phyloP scores from a whole-genome alignment of 768 basidiomycete genomes.

The Omphalotus guepiniiformis region DNA sequence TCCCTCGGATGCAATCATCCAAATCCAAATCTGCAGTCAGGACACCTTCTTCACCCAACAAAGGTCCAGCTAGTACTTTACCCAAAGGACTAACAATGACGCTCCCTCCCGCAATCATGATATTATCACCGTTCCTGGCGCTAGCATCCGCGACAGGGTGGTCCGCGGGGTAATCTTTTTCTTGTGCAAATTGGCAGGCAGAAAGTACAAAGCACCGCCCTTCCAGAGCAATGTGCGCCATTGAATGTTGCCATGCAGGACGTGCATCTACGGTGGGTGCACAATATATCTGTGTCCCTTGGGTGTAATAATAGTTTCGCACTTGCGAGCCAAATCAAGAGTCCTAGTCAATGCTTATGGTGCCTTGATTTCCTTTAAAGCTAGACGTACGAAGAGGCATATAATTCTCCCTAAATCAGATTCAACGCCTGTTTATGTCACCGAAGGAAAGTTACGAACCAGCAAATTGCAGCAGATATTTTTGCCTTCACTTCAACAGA shows the following conservation, averaged over 20 bases:
- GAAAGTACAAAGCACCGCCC: constrained; percentile 67
- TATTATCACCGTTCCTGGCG: constrained; percentile 38
- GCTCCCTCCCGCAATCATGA: constrained; percentile 61
- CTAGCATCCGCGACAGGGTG: constrained; percentile 38
- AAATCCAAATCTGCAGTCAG: constrained; percentile 56
- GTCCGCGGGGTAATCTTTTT: constrained; percentile 46
- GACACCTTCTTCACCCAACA: constrained; percentile 47
- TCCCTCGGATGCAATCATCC: constrained; percentile 51
- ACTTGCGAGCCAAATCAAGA: constrained; percentile 30
- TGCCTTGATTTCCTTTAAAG: not conserved
- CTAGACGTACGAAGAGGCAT: constrained; percentile 52
- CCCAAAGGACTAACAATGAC: constrained; percentile 59
- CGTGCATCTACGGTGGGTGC: constrained; percentile 64
- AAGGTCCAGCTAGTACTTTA: constrained; percentile 53
- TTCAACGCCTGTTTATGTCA: not conserved
- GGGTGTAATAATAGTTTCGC: constrained; percentile 54
- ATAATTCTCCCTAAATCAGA: constrained; percentile 55
- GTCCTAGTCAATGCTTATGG: too few species aligned
- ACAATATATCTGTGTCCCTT: constrained; percentile 58
- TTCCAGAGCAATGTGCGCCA: constrained; percentile 62
- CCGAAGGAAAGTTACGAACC: constrained; percentile 30
- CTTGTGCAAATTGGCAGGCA: constrained; percentile 55
- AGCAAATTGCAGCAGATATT: constrained; percentile 54
- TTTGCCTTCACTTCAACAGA: constrained; percentile 32
- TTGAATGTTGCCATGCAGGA: constrained; percentile 50